Conservation (phyloP, 345 rosid genomes). For the Trapa incisa region DNA sequence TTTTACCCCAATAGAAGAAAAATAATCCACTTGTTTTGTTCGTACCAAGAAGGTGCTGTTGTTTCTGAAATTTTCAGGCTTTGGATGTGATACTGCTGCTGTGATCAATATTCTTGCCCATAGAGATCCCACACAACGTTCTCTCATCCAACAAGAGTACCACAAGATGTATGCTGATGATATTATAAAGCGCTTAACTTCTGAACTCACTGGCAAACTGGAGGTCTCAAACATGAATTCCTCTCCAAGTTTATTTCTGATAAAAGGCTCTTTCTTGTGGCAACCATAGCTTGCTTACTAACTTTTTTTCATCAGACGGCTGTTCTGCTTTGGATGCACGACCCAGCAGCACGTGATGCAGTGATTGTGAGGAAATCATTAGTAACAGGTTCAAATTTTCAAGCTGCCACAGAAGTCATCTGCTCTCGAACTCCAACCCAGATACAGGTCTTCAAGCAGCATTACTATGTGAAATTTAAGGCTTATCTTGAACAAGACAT, state of each 20-base stretch:
- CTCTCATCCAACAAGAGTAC: constrained; percentile 46
- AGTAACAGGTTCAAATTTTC: background rate
- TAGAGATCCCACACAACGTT: constrained; percentile 49
- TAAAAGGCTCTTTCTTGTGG: background rate
- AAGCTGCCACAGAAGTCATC: constrained; percentile 47
- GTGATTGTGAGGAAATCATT: constrained; percentile 27
- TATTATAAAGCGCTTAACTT: constrained; percentile 31
- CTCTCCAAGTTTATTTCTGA: background rate
- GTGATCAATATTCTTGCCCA: constrained; percentile 56
- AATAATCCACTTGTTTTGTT: too few species aligned
- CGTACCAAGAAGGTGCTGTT: background rate
- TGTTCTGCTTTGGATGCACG: constrained; percentile 55
- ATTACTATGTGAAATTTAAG: constrained; percentile 33
- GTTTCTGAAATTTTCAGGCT: constrained; percentile 21
- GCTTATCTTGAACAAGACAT: constrained; percentile 40
- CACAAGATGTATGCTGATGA: constrained; percentile 32
- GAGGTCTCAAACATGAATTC: constrained; percentile 28
- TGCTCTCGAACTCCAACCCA: constrained; percentile 57
- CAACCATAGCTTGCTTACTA: background rate
- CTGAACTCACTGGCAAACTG: constrained; percentile 48
- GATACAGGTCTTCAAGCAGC: constrained; percentile 48
- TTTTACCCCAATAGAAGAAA: background rate
- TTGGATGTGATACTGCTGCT: constrained; percentile 39
- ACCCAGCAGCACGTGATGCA: constrained; percentile 62
- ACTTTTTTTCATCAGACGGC: constrained; percentile 26